Percentiles rank a stretch among this genome's conserved stretches.
phyloP scores from a whole-genome alignment of 2,329 filamentous ascomycete species.

The Ciborinia camelliae region DNA sequence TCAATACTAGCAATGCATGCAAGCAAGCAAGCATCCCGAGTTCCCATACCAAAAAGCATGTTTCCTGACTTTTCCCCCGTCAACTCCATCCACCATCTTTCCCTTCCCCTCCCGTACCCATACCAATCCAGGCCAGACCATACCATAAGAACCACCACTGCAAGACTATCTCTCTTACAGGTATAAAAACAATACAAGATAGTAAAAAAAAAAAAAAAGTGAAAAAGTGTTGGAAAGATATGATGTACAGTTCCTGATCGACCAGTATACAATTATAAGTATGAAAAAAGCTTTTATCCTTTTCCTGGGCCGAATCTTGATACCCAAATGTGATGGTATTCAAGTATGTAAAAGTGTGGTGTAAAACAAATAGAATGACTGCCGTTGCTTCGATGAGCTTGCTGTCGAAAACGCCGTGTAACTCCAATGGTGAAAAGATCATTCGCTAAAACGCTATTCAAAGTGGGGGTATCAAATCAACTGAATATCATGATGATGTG shows the following conservation, averaged over 20 bases:
- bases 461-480: constrained; percentile 39
- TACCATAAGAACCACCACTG: background rate
- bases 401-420: constrained; percentile 10
- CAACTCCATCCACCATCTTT: constrained; percentile 6
- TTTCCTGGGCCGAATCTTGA: constrained; percentile 1
- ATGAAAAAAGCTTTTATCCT: constrained; percentile 14
- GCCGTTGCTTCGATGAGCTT: background rate
- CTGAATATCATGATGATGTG: constrained; percentile 26
- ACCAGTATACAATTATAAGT: constrained; percentile 20
- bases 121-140: constrained; percentile 1
- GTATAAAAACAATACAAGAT: constrained; percentile 13
- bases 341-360: constrained; percentile 14
- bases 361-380: constrained; percentile 3
- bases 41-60: constrained; percentile 10
- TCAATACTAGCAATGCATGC: background rate
- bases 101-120: no score
- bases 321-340: constrained; percentile 12
- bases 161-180: background rate
- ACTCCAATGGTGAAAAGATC: constrained; percentile 24
- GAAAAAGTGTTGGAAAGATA: constrained; percentile 1
- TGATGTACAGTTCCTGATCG: constrained; percentile 18
- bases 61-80: background rate
- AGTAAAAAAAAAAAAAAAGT: background rate
- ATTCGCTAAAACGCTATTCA: constrained; percentile 40
- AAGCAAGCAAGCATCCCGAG: no score